Base-by-base conservation (phyloP, 2,329 filamentous ascomycete genomes). In the Hymenoscyphus linearis region DNA sequence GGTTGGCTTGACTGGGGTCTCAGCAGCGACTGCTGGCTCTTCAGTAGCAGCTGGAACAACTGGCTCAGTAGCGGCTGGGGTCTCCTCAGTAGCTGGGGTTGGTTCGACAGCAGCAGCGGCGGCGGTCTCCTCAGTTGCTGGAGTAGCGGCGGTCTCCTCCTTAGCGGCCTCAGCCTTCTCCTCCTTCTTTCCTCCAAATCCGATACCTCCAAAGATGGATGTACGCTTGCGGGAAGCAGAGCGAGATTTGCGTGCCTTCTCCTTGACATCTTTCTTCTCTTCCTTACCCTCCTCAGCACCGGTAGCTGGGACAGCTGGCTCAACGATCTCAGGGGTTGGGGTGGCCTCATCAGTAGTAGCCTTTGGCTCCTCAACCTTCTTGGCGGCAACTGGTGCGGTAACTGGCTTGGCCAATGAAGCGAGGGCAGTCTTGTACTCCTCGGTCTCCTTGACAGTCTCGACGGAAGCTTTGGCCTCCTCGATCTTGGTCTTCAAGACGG, bases 401-500 rank as follows among this genome's bases (percentile, higher is more conserved):
- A 71, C 70, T 55, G 78, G 76, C 71, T 81, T 79, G 72, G 72
- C 75, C 64, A 70, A 54, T 58, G 60, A 18, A 63, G 66, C 62
- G 62, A 74, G 72, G 68, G 69, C 66, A 73, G 77, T 77, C 86
- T 96, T 97, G 87, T 96, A 99, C 63, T 85, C 84, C 77, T 96
- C 92, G 70, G 86, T 88, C 77, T 87, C 86, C 66, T 85, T 84
- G 70, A 97, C 84, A 60, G 82, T 82, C 67, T 89, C 81, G 72
- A 87, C 88, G 62, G 90, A 80, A 70, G 88, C 88, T 83, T 95
- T 96, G 72, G 91, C 93, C 79, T 96, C 91, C 57, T 86, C 83
- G 58, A 90, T 84, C 82, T 93, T 91, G 72, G 84, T 79, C 84
- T 95, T 92, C 69, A 96, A 76, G 72, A 93, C 89, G 65, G 86